These are phyloP conservation scores for Pascua sp. DNA, from an alignment of 1,284 basidiomycete genomes.

Conservation along the genomic window DNA sequence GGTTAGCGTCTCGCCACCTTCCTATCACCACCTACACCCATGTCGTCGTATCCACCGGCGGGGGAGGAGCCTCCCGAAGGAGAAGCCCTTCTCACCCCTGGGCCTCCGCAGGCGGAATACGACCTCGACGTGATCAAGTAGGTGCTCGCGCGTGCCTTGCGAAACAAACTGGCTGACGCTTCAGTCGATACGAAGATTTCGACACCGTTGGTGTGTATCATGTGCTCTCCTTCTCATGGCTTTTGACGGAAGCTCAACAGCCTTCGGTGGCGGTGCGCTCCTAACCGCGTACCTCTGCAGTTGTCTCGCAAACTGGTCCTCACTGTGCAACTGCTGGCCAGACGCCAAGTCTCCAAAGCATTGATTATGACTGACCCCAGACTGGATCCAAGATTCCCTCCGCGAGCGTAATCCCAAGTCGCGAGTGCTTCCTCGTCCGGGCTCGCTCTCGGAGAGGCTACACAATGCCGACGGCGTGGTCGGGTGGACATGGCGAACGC, in stretches of 20 bases:
- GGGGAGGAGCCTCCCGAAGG: too few species aligned
- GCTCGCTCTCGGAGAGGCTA: slow-evolving; percentile 32
- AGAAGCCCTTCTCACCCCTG: too few species aligned
- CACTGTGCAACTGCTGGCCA: too few species aligned
- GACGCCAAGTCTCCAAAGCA: background rate
- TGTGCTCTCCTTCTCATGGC: too few species aligned
- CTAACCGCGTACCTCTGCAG: too few species aligned
- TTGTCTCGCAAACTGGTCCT: too few species aligned
- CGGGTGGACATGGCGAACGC: slow-evolving; percentile 63
- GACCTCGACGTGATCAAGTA: slow-evolving; percentile 53
- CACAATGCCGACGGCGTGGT: slow-evolving; percentile 37
- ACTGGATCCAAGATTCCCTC: slow-evolving; percentile 94
- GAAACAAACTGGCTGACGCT: background rate
- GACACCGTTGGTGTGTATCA: slow-evolving; percentile 64
- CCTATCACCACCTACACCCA: too few species aligned
- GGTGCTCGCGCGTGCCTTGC: slow-evolving; percentile 1
- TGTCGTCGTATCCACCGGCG: too few species aligned
- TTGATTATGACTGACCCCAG: slow-evolving; percentile 44
- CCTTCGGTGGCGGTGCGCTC: too few species aligned
- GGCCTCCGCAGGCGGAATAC: slow-evolving; percentile 23
- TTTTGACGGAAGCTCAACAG: too few species aligned
- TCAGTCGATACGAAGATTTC: slow-evolving; percentile 63
- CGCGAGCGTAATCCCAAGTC: slow-evolving; percentile 64
- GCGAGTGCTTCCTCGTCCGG: slow-evolving; percentile 10
- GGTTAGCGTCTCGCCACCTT: too few species aligned